Evolutionary conservation across 306 rosid species (phyloP), one percentile per base, ranked within the genome.

Genomic region (Quercus agrifolia): DNA sequence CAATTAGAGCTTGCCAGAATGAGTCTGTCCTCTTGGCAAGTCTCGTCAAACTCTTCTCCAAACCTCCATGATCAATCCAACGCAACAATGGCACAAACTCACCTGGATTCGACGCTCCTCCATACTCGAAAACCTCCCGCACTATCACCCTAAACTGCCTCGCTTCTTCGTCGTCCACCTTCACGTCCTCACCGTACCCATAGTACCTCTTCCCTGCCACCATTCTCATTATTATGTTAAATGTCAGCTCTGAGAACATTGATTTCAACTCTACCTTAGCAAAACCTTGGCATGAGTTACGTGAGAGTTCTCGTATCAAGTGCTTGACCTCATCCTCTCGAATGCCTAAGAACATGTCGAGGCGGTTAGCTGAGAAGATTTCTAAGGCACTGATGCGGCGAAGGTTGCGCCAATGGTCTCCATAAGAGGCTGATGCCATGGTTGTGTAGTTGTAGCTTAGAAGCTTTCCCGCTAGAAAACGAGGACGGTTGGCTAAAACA

Each of bases 351-450:
- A 89, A 89, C 23, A 28, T 18, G 69, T 80, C 83, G 28, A 83
- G 64, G 0, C 86, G 77, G 9, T 21, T 54, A 5, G 83, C 6
- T 17, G 96, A 92, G 79, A 89, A 87, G 38, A 93, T 87, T 74
- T 93, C 94, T 0, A 83, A 20, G 3, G 92, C 25, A 41, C 90
- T 77, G 0, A 93, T 88, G 20, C 94, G 94, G 13, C 96, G 98
- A 1, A 89, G 58, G 86, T 89, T 93, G n/a, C 94, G 94, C 98
- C 98, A 93, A 72, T 88, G 94, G 18, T 91, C 96, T 5, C 96
- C 96, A 54, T 91, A 87, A 0, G 92, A 64, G 4, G 97, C 1
- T 1, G 25, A 0, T 0, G 56, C 2, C 0, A 93, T 1, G 4
- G 64, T 76, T 70, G 94, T 88, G 75, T 72, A 6, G 84, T 91